These are phyloP conservation scores for Capronia coronata DNA, from an alignment of 2,329 filamentous ascomycete genomes.

Conservation along the genomic window DNA sequence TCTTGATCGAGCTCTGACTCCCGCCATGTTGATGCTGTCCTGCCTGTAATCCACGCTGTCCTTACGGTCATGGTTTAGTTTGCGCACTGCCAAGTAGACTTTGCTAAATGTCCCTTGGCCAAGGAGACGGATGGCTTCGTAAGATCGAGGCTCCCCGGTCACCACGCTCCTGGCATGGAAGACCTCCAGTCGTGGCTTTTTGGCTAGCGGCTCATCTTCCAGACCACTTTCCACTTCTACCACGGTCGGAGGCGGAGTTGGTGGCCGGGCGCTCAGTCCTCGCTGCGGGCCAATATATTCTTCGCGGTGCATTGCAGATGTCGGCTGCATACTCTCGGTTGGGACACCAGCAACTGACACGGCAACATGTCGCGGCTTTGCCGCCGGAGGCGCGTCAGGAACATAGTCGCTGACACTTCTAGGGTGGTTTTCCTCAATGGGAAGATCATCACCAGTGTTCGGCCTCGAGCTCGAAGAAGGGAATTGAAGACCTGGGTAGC, in stretches of 20 bases:
- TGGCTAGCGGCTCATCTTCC: constrained; percentile 29
- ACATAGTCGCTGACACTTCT: constrained; percentile 84
- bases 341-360: constrained; percentile 56
- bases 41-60: constrained; percentile 34
- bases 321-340: constrained; percentile 43
- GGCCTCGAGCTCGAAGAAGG: constrained; percentile 20
- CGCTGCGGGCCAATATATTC: constrained; percentile 71
- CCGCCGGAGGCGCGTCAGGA: constrained; percentile 62
- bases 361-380: constrained; percentile 63
- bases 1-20: constrained; percentile 52
- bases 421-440: constrained; percentile 49
- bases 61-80: constrained; percentile 50
- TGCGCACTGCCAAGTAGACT: constrained; percentile 82
- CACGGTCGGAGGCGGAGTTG: constrained; percentile 64
- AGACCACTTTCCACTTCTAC: constrained; percentile 47
- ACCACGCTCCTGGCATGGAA: constrained; percentile 64
- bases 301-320: constrained; percentile 63
- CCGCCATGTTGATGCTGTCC: constrained; percentile 35
- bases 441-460: constrained; percentile 17
- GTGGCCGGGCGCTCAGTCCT: constrained; percentile 63
- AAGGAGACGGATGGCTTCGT: constrained; percentile 71
- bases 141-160: constrained; percentile 65
- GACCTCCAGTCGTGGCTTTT: constrained; percentile 45
- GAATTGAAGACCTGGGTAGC: constrained; percentile 39
- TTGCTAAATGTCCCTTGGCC: constrained; percentile 95